A percentile compares a stretch with the other conserved stretches of the same genome.
Conservation (phyloP, 768 basidiomycete genomes). For the Leccinum longicurvipes region DNA sequence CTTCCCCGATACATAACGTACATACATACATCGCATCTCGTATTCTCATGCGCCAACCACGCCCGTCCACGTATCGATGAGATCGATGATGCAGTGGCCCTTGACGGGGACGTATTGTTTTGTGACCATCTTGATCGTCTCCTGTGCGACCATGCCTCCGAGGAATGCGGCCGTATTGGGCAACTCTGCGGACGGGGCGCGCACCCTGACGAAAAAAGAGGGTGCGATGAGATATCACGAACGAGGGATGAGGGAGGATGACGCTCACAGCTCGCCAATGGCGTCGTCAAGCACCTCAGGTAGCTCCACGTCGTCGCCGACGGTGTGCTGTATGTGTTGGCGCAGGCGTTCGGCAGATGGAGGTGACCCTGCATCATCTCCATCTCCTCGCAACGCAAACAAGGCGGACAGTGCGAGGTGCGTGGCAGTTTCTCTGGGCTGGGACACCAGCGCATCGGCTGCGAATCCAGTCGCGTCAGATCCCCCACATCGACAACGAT, state of each 20-base stretch:
- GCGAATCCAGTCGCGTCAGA: background rate
- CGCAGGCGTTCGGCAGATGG: slow-evolving; percentile 53
- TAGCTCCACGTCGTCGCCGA: slow-evolving; percentile 48
- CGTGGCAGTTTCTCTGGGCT: slow-evolving; percentile 57
- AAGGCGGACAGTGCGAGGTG: slow-evolving; percentile 76
- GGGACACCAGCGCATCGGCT: slow-evolving; percentile 41
- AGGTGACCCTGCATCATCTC: slow-evolving; percentile 26
- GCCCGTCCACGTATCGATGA: slow-evolving; percentile 78
- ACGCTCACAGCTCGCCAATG: slow-evolving; percentile 73
- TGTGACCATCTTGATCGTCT: slow-evolving; percentile 96
- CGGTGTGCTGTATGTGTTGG: slow-evolving; percentile 45
- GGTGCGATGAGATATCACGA: background rate
- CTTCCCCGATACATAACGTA: background rate
- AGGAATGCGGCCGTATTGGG: slow-evolving; percentile 93
- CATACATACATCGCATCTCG: background rate
- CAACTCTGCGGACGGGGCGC: slow-evolving; percentile 78
- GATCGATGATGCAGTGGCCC: slow-evolving; percentile 81
- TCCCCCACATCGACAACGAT: background rate
- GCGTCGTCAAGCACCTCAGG: slow-evolving; percentile 57
- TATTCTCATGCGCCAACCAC: slow-evolving; percentile 33
- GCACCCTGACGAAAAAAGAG: slow-evolving; percentile 45
- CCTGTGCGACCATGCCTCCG: slow-evolving; percentile 93
- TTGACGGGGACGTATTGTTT: slow-evolving; percentile 91
- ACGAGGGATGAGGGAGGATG: slow-evolving; percentile 12
- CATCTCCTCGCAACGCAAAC: slow-evolving; percentile 27